Evolutionary conservation across 805 yeast genomes (phyloP).

Genomic region (Candida pseudofarinosa): DNA sequence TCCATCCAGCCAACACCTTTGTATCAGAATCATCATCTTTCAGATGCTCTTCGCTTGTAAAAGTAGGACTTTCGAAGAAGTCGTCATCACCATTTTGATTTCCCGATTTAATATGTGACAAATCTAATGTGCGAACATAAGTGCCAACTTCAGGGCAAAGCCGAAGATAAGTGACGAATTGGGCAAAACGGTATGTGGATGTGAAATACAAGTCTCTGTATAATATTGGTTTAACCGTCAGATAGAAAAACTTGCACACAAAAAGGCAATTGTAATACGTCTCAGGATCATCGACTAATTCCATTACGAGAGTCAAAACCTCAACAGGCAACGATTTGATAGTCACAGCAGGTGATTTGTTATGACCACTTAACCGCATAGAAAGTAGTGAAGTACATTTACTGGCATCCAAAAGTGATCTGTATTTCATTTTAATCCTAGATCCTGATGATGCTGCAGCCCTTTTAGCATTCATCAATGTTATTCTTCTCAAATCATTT

Average conservation of each 20-base stretch:
- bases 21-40: constrained; percentile 7
- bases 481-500: neutral
- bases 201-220: constrained; percentile 54
- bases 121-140: constrained; percentile 53
- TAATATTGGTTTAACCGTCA: constrained; percentile 48
- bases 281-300: constrained; percentile 30
- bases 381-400: constrained; percentile 39
- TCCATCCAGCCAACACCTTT: constrained; percentile 72
- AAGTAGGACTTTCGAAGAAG: neutral
- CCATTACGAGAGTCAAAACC: constrained; percentile 35
- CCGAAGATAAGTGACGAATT: constrained; percentile 67
- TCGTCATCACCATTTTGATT: constrained; percentile 15
- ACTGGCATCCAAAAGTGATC: constrained; percentile 45
- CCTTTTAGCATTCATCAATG: neutral
- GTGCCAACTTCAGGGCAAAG: constrained; percentile 52
- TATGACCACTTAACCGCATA: constrained; percentile 7
- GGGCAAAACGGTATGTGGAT: constrained; percentile 77
- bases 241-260: constrained; percentile 49
- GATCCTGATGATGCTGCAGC: neutral
- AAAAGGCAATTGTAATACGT: constrained; percentile 41
- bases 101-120: constrained; percentile 45
- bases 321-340: constrained; percentile 41
- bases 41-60: constrained; percentile 6
- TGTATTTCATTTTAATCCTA: constrained; percentile 38
- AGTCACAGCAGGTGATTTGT: constrained; percentile 6